Base-by-base conservation (phyloP, 148 eudicot species). In the Polygonum aviculare region DNA sequence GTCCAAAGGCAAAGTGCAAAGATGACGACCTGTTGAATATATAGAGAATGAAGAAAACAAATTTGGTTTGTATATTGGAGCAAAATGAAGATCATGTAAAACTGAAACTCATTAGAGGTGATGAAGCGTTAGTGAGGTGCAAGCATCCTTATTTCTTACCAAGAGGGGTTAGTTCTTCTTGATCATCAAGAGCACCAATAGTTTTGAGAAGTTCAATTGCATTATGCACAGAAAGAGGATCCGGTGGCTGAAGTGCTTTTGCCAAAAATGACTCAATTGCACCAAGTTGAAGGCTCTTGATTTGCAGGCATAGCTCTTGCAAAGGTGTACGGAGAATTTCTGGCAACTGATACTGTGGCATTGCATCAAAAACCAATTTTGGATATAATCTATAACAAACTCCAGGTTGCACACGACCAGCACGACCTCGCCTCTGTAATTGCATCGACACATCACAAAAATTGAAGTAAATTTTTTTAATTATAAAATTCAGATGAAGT, bases 211-310 rank as follows among this genome's bases (percentile, higher is more conserved):
- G 98, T 84, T 95, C 98, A 82, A 92, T 72, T 12, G 98, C 98
- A 79, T 95, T 95, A 77, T 90, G 91, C 63, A 95, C 97, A 59
- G 98, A 84, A 67, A 95, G 91, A 51, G 93, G 45, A 88, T 92
- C 97, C n/a, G 98, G 98, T 36, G 98, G 97, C 81, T 95, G 96
- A 82, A 95, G 96, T 78, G 98, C 96, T 84, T 90, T 95, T 45
- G 91, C 86, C 81, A 95, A 80, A 78, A 95, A 95, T 39, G 87
- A 83, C 69, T 84, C 93, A 79, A 95, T 85, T 67, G 82, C 78
- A 54, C 98, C 98, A 77, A 92, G 89, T 83, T 89, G 91, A 87
- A 95, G 81, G 75, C 90, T 89, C 85, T 95, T 95, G 59, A 95
- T 95, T 78, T 93, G 85, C 81, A 95, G 79, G 80, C 97, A 95